A percentile compares a stretch with the other conserved stretches of the same genome.
Evolutionary conservation across 192 early-diverging fungal species (phyloP).

Genomic region (Coemansia sp.): DNA sequence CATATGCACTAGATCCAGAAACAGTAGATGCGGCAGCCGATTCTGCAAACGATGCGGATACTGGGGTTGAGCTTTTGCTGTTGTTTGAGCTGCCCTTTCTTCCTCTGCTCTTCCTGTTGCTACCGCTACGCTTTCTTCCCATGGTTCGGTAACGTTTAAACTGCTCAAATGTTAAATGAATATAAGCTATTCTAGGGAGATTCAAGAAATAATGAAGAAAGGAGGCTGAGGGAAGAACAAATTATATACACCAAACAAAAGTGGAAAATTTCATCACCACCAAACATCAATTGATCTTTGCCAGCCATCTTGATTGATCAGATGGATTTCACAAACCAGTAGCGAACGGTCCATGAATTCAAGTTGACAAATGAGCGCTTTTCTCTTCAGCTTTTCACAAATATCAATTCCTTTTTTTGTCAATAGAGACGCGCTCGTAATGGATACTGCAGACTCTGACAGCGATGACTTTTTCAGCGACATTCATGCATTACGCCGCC

Average conservation of each 20-base stretch:
- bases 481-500: conserved; percentile 25
- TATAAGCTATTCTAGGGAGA: not conserved
- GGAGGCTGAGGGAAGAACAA: not conserved
- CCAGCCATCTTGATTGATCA: too few species aligned
- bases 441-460: conserved; percentile 28
- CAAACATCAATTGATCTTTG: too few species aligned
- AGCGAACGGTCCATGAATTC: too few species aligned
- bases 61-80: conserved; percentile 18
- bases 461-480: conserved; percentile 52
- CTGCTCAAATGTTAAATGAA: not conserved
- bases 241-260: not conserved
- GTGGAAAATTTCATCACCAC: not conserved
- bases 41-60: not conserved
- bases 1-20: not conserved
- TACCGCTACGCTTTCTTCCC: conserved; percentile 40
- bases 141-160: conserved; percentile 6
- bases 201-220: not conserved
- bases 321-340: too few species aligned
- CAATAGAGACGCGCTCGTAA: not conserved
- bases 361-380: not conserved
- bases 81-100: conserved; percentile 28
- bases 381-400: too few species aligned
- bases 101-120: conserved; percentile 24
- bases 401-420: too few species aligned
- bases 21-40: not conserved